These are phyloP conservation scores for Lomentospora prolificans DNA, from an alignment of 2,329 filamentous ascomycete species.

Conservation along the genomic window DNA sequence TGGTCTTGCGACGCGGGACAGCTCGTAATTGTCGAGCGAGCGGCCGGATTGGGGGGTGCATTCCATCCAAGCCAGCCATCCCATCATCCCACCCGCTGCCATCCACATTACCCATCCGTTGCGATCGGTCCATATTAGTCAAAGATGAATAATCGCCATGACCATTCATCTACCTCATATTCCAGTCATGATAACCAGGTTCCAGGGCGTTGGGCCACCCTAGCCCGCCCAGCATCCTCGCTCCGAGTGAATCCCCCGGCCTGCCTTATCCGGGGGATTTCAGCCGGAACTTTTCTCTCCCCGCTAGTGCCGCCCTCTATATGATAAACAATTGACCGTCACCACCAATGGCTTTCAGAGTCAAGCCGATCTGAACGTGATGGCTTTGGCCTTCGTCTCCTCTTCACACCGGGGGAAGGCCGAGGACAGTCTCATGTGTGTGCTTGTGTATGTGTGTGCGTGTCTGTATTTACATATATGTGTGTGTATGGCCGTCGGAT, in stretches of 20 bases:
- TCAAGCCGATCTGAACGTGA: background rate
- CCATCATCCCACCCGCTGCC: background rate
- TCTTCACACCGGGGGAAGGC: too few species aligned
- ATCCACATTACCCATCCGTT: background rate
- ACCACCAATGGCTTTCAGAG: background rate
- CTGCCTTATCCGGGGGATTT: background rate
- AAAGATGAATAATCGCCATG: background rate
- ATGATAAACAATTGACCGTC: background rate
- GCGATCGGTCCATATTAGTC: background rate
- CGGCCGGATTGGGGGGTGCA: too few species aligned
- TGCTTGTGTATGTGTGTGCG: too few species aligned
- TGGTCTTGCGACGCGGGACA: background rate
- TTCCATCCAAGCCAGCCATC: background rate
- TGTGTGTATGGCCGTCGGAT: background rate
- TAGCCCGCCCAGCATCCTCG: background rate
- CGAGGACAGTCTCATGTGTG: too few species aligned
- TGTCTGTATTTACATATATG: background rate
- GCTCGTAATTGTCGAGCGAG: too few species aligned
- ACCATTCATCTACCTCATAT: background rate
- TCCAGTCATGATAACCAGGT: background rate
- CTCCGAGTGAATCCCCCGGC: background rate
- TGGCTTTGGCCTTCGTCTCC: too few species aligned
- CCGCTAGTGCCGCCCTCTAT: background rate
- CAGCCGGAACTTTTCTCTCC: background rate
- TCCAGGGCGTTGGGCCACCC: background rate